Percentiles rank a stretch among this genome's conserved stretches.
Evolutionary conservation across 495 filamentous ascomycete genomes (phyloP).

Genomic region (Hypoxylon intermedium): DNA sequence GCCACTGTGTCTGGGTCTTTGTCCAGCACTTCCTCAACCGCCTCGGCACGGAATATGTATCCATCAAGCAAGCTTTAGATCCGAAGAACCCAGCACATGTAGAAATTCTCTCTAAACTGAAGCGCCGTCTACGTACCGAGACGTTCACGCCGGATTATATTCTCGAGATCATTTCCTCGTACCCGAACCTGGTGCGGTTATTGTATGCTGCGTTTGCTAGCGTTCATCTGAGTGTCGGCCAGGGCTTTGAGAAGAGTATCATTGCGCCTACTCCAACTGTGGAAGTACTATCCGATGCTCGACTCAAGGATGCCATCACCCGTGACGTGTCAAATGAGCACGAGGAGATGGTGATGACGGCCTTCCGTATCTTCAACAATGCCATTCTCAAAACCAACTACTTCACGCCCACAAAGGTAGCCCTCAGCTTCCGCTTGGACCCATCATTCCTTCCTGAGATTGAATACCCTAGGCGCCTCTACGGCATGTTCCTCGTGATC

Average conservation of each 20-base stretch:
- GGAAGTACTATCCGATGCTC: constrained; percentile 78
- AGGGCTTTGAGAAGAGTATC: constrained; percentile 75
- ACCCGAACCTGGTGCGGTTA: constrained; percentile 85
- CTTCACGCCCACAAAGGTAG: constrained; percentile 98
- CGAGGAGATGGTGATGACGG: constrained; percentile 95
- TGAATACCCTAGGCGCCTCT: constrained; percentile 93
- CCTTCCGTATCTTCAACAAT: constrained; percentile 94
- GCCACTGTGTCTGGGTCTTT: constrained; percentile 96
- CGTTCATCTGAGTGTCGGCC: constrained; percentile 84
- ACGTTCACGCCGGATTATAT: constrained; percentile 99
- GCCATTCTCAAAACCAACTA: constrained; percentile 96
- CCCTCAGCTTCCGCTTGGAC: constrained; percentile 92
- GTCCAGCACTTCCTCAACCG: constrained; percentile 97
- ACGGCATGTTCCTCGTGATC: constrained; percentile 98
- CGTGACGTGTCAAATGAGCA: constrained; percentile 88
- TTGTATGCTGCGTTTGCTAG: constrained; percentile 92
- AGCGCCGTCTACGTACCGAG: constrained; percentile 91
- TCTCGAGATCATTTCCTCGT: constrained; percentile 91
- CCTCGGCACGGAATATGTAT: constrained; percentile 88
- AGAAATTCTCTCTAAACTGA: constrained; percentile 92
- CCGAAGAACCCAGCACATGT: constrained; percentile 75
- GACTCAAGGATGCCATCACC: constrained; percentile 81
- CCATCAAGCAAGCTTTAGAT: constrained; percentile 82
- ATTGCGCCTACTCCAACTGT: constrained; percentile 70
- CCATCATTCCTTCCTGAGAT: constrained; percentile 85